phyloP scores from a whole-genome alignment of 2,329 filamentous ascomycete genomes.

The Tolypocladium sp. region DNA sequence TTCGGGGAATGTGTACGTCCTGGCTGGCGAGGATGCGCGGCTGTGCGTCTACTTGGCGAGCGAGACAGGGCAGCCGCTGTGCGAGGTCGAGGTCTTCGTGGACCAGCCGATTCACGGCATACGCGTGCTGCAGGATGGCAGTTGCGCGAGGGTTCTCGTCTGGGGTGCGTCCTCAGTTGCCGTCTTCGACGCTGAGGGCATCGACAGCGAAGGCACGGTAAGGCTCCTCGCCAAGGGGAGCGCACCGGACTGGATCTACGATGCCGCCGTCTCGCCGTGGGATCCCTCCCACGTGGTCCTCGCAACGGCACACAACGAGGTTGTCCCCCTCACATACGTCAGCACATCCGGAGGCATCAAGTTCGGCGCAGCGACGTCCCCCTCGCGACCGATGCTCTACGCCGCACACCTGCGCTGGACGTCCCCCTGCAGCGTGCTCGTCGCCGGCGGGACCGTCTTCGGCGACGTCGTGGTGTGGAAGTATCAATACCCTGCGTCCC shows the following conservation, averaged over 20 bases:
- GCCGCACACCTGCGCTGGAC: constrained; percentile 67
- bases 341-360: constrained; percentile 19
- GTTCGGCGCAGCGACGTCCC: constrained; percentile 45
- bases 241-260: constrained; percentile 70
- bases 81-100: constrained; percentile 45
- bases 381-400: constrained; percentile 79
- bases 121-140: constrained; percentile 23
- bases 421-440: constrained; percentile 49
- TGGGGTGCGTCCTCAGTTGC: constrained; percentile 64
- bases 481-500: constrained; percentile 30
- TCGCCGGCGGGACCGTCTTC: constrained; percentile 87
- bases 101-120: constrained; percentile 71
- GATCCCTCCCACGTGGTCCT: constrained; percentile 41
- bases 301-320: constrained; percentile 81
- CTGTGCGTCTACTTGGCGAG: constrained; percentile 42
- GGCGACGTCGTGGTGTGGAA: constrained; percentile 91
- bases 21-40: constrained; percentile 52
- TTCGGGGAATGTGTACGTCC: constrained; percentile 29
- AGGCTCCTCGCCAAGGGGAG: constrained; percentile 25
- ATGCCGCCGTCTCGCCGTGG: constrained; percentile 46
- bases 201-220: constrained; percentile 8
- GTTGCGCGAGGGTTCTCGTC: constrained; percentile 32
- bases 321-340: constrained; percentile 43
- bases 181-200: constrained; percentile 16
- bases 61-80: constrained; percentile 22